phyloP scores from a whole-genome alignment of 2,329 filamentous ascomycete species.

The Fusarium globosum region DNA sequence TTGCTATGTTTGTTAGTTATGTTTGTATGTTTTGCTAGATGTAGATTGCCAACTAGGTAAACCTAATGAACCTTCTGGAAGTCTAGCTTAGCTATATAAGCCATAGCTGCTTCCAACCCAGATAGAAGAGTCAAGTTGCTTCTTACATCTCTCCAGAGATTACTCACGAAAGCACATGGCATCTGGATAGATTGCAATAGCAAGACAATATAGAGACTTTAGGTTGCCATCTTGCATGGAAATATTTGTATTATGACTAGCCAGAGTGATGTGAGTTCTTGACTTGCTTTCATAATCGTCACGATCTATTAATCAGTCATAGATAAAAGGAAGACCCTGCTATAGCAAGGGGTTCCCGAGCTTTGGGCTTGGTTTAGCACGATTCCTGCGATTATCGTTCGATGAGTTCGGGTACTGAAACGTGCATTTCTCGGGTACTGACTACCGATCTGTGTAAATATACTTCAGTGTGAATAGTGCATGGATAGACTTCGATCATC shows the following conservation, averaged over 20 bases:
- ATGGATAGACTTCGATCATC: slow-evolving; percentile 18
- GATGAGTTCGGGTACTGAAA: not conserved
- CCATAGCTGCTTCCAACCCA: not conserved
- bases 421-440: not conserved
- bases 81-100: not conserved
- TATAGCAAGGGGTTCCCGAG: not conserved
- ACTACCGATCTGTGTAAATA: not conserved
- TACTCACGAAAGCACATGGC: not conserved
- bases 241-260: not conserved
- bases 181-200: not conserved
- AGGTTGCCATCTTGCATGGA: no score
- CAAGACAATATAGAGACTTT: not conserved
- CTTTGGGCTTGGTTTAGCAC: not conserved
- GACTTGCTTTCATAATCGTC: not conserved
- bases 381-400: not conserved
- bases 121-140: not conserved
- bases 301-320: not conserved
- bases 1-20: not conserved
- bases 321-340: not conserved
- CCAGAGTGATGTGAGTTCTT: not conserved
- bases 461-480: not conserved
- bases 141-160: no score
- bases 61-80: not conserved
- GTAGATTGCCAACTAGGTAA: not conserved
- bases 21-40: not conserved